Conservation (phyloP, 1,284 basidiomycete genomes). For the Lentinus polychrous region DNA sequence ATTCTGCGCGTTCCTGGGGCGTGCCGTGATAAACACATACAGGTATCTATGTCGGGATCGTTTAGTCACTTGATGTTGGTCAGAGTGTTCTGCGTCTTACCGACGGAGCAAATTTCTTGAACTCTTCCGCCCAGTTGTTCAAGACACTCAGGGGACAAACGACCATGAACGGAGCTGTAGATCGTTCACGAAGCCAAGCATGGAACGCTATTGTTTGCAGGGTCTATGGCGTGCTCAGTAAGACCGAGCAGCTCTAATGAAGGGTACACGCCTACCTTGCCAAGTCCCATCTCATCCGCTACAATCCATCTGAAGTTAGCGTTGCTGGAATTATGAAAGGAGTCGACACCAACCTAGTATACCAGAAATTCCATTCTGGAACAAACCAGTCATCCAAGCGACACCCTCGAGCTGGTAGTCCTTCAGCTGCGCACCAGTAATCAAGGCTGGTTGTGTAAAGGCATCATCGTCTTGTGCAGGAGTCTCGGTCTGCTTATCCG, state of each 20-base stretch:
- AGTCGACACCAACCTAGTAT: constrained; percentile 58
- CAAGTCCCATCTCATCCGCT: constrained; percentile 94
- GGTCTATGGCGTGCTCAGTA: constrained; percentile 44
- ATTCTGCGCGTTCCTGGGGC: constrained; percentile 67
- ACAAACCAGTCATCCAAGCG: constrained; percentile 93
- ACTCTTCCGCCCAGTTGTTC: constrained; percentile 90
- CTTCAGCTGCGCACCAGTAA: constrained; percentile 83
- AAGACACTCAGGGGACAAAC: constrained; percentile 91
- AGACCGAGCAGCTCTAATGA: not conserved
- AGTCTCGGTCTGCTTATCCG: constrained; percentile 19
- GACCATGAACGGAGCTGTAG: constrained; percentile 78
- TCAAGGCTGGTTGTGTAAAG: constrained; percentile 62
- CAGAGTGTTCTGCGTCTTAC: constrained; percentile 32
- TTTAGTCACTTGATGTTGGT: not conserved
- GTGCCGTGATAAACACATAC: constrained; percentile 88
- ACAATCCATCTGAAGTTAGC: constrained; percentile 8
- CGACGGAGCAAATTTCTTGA: constrained; percentile 73
- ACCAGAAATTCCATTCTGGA: constrained; percentile 92
- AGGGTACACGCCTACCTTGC: constrained; percentile 47
- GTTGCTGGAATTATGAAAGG: constrained; percentile 1
- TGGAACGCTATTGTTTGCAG: constrained; percentile 92
- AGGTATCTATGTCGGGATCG: constrained; percentile 50
- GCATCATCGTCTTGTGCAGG: constrained; percentile 20
- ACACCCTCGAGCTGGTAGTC: constrained; percentile 93
- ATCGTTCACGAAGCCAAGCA: constrained; percentile 78